A percentile compares a stretch with the other conserved stretches of the same genome.
Evolutionary conservation across 352 stramenopile species (phyloP).

Genomic region (Phytophthora podocarpi): DNA sequence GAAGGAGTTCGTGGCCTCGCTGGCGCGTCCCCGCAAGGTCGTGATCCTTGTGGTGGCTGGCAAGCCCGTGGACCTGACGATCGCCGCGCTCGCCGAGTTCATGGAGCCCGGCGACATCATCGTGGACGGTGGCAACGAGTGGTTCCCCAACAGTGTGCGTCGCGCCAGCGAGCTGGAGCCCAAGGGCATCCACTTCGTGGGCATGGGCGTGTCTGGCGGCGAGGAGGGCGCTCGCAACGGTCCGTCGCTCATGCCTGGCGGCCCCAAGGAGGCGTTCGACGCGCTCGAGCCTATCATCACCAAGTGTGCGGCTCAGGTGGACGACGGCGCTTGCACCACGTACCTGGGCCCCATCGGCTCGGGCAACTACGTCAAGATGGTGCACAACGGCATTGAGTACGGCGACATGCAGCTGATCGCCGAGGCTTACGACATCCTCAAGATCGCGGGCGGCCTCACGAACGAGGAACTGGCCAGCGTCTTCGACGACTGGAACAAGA

Average conservation of each 20-base stretch:
- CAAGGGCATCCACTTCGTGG: constrained; percentile 98
- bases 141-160: constrained; percentile 97
- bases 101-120: constrained; percentile 97
- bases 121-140: constrained; percentile 99
- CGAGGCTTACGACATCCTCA: constrained; percentile 98
- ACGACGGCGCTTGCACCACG: constrained; percentile 95
- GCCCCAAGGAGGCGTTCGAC: constrained; percentile 96
- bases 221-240: constrained; percentile 98
- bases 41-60: constrained; percentile 99
- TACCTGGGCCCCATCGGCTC: constrained; percentile 96
- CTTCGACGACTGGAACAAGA: constrained; percentile 98
- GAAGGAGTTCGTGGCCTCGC: constrained; percentile 92
- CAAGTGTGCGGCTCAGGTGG: constrained; percentile 96
- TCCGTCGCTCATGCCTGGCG: constrained; percentile 98
- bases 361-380: constrained; percentile 99
- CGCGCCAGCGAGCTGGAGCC: constrained; percentile 91
- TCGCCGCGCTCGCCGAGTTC: constrained; percentile 84
- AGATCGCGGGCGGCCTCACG: constrained; percentile 89
- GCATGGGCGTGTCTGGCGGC: constrained; percentile 98
- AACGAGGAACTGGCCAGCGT: constrained; percentile 92
- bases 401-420: constrained; percentile 99
- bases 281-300: constrained; percentile 96
- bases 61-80: constrained; percentile 95
- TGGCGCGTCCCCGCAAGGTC: constrained; percentile 96
- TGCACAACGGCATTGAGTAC: constrained; percentile 99